These are phyloP conservation scores for Phalaenopsis equestris DNA, from an alignment of 106 monocot genomes.

Conservation along the genomic window DNA sequence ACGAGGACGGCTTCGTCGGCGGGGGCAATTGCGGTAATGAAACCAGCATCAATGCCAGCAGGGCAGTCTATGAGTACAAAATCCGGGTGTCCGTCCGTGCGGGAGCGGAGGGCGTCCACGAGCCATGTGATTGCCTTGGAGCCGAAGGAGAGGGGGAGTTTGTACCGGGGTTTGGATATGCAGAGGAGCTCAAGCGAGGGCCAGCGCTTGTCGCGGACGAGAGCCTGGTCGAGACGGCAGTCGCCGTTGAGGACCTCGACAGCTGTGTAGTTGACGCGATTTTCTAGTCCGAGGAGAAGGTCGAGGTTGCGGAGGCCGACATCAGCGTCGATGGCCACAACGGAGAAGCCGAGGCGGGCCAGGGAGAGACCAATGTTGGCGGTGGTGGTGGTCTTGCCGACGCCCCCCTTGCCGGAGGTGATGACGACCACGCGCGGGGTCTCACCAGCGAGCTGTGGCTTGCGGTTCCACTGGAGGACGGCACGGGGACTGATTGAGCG, in stretches of 20 bases:
- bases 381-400: conserved; percentile 93
- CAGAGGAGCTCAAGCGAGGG: conserved; percentile 35
- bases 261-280: conserved; percentile 24
- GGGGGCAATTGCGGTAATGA: conserved; percentile 82
- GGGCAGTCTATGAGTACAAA: conserved; percentile 97
- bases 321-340: conserved; percentile 74
- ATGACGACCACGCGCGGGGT: conserved; percentile 78
- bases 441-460: conserved; percentile 62
- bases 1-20: conserved; percentile 88
- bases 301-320: conserved; percentile 94
- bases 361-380: conserved; percentile 89
- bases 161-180: conserved; percentile 15
- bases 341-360: conserved; percentile 70
- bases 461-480: conserved; percentile 55
- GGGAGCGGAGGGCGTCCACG: conserved; percentile 34
- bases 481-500: conserved; percentile 2
- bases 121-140: conserved; percentile 16
- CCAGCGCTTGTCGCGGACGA: conserved; percentile 20
- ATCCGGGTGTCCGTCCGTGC: conserved; percentile 23
- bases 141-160: conserved; percentile 9
- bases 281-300: conserved; percentile 91
- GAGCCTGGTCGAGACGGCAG: conserved; percentile 29
- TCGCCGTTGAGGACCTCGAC: conserved; percentile 22
- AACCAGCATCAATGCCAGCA: conserved; percentile 90
- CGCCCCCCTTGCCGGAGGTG: conserved; percentile 94